Evolutionary conservation across 768 basidiomycete genomes (phyloP).

Genomic region (Phylloporus sp.): DNA sequence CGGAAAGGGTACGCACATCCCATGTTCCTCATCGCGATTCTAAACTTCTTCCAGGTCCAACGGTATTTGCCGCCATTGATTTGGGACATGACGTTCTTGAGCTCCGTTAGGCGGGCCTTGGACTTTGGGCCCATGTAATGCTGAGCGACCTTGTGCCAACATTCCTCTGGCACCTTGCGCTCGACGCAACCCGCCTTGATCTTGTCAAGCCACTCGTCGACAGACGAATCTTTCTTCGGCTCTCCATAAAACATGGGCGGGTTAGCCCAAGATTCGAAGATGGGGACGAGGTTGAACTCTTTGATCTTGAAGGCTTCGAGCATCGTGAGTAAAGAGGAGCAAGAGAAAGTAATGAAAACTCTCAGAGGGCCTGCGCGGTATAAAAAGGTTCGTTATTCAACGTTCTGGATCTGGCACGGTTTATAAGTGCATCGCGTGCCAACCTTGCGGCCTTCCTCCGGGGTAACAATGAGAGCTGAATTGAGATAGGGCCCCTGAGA

Average conservation of each 20-base stretch:
- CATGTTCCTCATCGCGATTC: slow-evolving; percentile 75
- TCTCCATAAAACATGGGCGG: slow-evolving; percentile 67
- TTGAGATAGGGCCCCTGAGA: slow-evolving; percentile 15
- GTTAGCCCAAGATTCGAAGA: slow-evolving; percentile 61
- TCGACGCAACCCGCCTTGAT: slow-evolving; percentile 71
- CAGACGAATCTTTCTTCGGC: slow-evolving; percentile 61
- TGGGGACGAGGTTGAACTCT: slow-evolving; percentile 67
- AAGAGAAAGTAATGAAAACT: not conserved
- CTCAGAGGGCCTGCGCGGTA: slow-evolving; percentile 8
- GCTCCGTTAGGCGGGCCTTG: slow-evolving; percentile 58
- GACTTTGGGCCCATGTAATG: slow-evolving; percentile 72
- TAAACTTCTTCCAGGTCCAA: slow-evolving; percentile 84
- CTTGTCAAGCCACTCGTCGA: slow-evolving; percentile 70
- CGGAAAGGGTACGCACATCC: slow-evolving; percentile 72
- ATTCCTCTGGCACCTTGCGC: slow-evolving; percentile 71
- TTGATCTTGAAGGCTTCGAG: slow-evolving; percentile 79
- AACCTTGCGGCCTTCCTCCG: slow-evolving; percentile 29
- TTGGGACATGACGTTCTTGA: slow-evolving; percentile 70
- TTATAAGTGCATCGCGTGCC: slow-evolving; percentile 28
- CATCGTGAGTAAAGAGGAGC: slow-evolving; percentile 32
- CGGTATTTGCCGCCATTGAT: slow-evolving; percentile 74
- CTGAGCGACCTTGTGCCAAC: slow-evolving; percentile 79
- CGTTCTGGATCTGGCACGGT: slow-evolving; percentile 11
- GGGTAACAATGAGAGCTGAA: slow-evolving; percentile 22
- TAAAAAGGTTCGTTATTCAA: slow-evolving; percentile 16